A percentile compares a stretch with the other conserved stretches of the same genome.
These are phyloP conservation scores for Pseudognaphalium luteoalbum DNA, from an alignment of 129 eudicot species.

Conservation along the genomic window DNA sequence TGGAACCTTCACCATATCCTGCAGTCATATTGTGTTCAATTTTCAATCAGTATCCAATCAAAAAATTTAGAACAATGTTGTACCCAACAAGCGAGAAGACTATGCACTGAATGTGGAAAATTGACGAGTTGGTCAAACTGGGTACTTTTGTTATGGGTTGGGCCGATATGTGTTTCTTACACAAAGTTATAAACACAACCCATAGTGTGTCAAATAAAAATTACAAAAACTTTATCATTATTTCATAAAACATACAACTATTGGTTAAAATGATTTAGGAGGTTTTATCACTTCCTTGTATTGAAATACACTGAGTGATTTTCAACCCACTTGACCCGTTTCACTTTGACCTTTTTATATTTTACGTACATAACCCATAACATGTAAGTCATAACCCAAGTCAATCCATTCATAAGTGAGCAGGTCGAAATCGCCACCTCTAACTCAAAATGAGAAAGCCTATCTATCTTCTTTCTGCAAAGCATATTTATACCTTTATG, in stretches of 20 bases:
- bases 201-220: neutral
- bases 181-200: neutral
- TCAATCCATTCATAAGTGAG: neutral
- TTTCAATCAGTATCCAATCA: neutral
- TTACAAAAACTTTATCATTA: too few relatives aligned
- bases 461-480: neutral
- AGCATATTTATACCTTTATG: conserved; percentile 41
- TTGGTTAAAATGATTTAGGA: neutral
- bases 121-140: neutral
- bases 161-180: neutral
- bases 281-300: neutral
- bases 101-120: neutral
- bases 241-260: too few relatives aligned
- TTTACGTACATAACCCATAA: neutral
- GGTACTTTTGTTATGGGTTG: neutral
- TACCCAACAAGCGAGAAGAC: neutral
- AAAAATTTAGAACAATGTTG: neutral
- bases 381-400: neutral
- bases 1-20: conserved; percentile 91
- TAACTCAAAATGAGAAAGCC: neutral
- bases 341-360: neutral
- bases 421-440: neutral
- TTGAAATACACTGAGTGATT: neutral
- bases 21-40: conserved; percentile 26
- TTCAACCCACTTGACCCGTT: neutral